Conservation (phyloP, 352 stramenopile genomes). For the Globisporangium irregulare region DNA sequence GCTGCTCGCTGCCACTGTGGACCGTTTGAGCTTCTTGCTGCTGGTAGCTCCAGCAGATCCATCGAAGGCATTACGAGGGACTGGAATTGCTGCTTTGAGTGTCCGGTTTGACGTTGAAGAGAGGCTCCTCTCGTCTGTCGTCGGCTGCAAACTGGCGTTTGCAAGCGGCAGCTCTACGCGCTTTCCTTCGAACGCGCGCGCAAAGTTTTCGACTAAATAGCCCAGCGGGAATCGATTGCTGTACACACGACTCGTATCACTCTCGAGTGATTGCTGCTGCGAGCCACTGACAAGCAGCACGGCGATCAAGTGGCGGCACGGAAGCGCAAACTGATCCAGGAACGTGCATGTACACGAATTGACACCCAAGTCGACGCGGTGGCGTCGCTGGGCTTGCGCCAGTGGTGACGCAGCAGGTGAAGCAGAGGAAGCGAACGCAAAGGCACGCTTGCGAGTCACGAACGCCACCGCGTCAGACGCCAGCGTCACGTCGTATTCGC, state of each 20-base stretch:
- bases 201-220: not conserved
- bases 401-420: not conserved
- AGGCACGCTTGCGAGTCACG: not conserved
- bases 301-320: not conserved
- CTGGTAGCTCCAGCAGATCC: not conserved
- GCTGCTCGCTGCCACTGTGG: not conserved
- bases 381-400: not conserved
- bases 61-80: not conserved
- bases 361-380: not conserved
- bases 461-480: not conserved
- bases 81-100: not conserved
- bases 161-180: not conserved
- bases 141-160: not conserved
- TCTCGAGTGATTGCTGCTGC: not conserved
- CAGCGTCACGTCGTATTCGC: not conserved
- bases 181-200: not conserved
- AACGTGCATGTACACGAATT: not conserved
- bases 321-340: not conserved
- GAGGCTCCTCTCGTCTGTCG: not conserved
- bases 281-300: not conserved
- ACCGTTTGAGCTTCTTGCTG: not conserved
- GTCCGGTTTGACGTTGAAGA: not conserved
- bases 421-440: not conserved
- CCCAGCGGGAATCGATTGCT: not conserved
- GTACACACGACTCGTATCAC: not conserved